Conservation (phyloP, 2,329 filamentous ascomycete genomes). For the Aspergillus carbonarius region DNA sequence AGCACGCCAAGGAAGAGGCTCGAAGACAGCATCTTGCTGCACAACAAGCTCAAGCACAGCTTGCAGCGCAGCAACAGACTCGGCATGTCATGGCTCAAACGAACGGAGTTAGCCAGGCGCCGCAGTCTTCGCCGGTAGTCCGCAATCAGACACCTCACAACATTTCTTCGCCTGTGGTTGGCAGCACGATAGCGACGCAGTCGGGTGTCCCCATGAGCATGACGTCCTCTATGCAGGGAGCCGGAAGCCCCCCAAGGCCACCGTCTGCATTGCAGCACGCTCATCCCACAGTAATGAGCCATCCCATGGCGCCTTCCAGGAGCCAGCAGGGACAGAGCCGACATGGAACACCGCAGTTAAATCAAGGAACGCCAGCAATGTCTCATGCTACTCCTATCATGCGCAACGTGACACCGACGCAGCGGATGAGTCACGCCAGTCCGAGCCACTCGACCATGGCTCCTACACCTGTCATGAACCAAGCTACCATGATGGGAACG, state of each 20-base stretch:
- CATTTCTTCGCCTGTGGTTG: slow-evolving; percentile 46
- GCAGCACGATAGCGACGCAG: slow-evolving; percentile 39
- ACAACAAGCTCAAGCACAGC: slow-evolving; percentile 48
- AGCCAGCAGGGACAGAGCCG: slow-evolving; percentile 49
- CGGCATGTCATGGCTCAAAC: slow-evolving; percentile 52
- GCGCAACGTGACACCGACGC: slow-evolving; percentile 48
- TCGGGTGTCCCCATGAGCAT: slow-evolving; percentile 46
- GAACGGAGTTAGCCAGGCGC: slow-evolving; percentile 42
- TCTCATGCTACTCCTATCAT: slow-evolving; percentile 49
- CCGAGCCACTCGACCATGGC: slow-evolving; percentile 44
- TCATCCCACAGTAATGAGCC: slow-evolving; percentile 46
- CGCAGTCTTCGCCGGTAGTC: slow-evolving; percentile 48
- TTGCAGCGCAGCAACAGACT: slow-evolving; percentile 44
- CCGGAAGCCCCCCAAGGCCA: slow-evolving; percentile 47
- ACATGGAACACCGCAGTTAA: slow-evolving; percentile 50
- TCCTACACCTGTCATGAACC: slow-evolving; percentile 47
- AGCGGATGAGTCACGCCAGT: slow-evolving; percentile 48
- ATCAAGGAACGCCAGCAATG: slow-evolving; percentile 47
- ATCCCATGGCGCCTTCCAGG: slow-evolving; percentile 46
- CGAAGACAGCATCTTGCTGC: slow-evolving; percentile 42
- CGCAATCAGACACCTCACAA: slow-evolving; percentile 49
- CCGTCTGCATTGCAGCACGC: slow-evolving; percentile 48
- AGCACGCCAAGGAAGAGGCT: slow-evolving; percentile 41
- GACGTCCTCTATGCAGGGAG: slow-evolving; percentile 45
- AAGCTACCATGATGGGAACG: slow-evolving; percentile 38